phyloP scores from a whole-genome alignment of 1,139 yeast genomes.

The Nakaseomyces bracarensis region DNA sequence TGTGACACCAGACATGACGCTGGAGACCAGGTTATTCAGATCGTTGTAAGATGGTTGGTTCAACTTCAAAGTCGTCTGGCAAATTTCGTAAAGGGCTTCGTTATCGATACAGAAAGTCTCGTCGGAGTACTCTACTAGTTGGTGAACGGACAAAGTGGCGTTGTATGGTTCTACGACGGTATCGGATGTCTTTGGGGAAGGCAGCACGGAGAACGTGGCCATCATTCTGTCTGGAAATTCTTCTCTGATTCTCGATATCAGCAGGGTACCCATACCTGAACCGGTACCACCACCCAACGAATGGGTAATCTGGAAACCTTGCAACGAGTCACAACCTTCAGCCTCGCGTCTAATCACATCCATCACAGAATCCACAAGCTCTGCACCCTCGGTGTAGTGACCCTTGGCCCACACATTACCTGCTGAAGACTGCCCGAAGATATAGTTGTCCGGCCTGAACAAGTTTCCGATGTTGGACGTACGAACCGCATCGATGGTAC shows the following conservation, averaged over 20 bases:
- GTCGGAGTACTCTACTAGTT: conserved; percentile 80
- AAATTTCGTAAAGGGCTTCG: conserved; percentile 84
- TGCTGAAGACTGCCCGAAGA: conserved; percentile 85
- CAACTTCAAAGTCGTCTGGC: conserved; percentile 75
- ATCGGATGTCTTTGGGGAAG: conserved; percentile 84
- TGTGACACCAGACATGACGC: conserved; percentile 88
- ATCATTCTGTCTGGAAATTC: conserved; percentile 93
- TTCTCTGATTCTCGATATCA: conserved; percentile 72
- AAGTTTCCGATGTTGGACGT: conserved; percentile 69
- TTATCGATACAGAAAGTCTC: conserved; percentile 93
- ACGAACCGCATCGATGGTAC: conserved; percentile 79
- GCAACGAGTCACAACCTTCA: conserved; percentile 84
- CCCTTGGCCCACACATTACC: conserved; percentile 98
- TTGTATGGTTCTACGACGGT: conserved; percentile 93
- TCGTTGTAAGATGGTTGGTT: conserved; percentile 71
- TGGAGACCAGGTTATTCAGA: conserved; percentile 71
- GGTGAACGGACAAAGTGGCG: conserved; percentile 87
- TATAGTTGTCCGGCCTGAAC: conserved; percentile 85
- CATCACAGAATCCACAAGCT: conserved; percentile 78
- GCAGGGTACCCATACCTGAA: conserved; percentile 87
- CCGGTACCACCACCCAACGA: conserved; percentile 97
- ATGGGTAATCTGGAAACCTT: conserved; percentile 90
- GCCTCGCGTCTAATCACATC: conserved; percentile 91
- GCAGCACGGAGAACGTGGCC: conserved; percentile 90
- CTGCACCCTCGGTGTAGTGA: conserved; percentile 94